Conservation (phyloP, 257 asterid species). For the Echites panduratus region DNA sequence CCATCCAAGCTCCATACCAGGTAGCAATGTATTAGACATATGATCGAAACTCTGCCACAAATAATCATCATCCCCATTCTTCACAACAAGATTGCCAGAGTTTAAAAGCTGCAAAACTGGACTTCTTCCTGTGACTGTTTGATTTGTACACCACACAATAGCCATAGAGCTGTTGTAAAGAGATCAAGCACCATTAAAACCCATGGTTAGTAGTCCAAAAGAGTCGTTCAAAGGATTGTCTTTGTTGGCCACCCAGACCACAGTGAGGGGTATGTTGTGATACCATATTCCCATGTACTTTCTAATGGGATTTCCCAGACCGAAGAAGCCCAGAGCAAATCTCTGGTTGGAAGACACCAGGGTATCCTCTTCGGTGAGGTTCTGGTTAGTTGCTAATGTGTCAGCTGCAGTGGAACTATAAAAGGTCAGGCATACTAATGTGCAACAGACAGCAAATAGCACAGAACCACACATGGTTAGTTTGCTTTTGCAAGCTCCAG, state of each 20-base stretch:
- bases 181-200: constrained; percentile 10
- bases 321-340: constrained; percentile 29
- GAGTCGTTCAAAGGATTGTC: constrained; percentile 12
- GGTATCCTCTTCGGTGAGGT: constrained; percentile 15
- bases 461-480: neutral
- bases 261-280: constrained; percentile 27
- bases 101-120: constrained; percentile 12
- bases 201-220: constrained; percentile 8
- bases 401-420: constrained; percentile 9
- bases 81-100: constrained; percentile 17
- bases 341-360: constrained; percentile 22
- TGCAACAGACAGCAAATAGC: neutral
- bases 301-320: constrained; percentile 15
- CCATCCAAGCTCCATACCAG: constrained; percentile 57
- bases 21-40: constrained; percentile 41
- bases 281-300: constrained; percentile 43
- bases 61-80: constrained; percentile 9
- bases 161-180: neutral
- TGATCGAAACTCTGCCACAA: constrained; percentile 44
- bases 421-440: neutral
- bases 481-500: neutral
- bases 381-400: constrained; percentile 22
- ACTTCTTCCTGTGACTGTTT: neutral
- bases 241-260: constrained; percentile 32
- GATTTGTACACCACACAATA: constrained; percentile 16